Conservation (phyloP, 305 asterid genomes). For the Solanum chacoense region DNA sequence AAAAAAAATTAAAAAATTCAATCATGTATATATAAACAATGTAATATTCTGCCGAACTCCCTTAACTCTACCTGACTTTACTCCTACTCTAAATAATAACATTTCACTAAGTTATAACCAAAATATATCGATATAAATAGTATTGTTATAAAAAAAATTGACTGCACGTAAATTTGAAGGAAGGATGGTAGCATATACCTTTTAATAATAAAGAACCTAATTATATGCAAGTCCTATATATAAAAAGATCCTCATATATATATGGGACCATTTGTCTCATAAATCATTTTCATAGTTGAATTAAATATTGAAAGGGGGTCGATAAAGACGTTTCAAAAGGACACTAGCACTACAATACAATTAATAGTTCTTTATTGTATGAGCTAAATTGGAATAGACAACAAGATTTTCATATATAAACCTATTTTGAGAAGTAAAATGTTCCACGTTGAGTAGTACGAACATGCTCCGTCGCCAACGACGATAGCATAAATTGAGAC, state of each 20-base stretch:
- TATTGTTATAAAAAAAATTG: not conserved
- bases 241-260: not conserved
- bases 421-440: not conserved
- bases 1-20: too few species aligned
- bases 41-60: too few species aligned
- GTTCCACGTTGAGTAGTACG: not conserved
- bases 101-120: too few species aligned
- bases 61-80: not conserved
- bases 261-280: not conserved
- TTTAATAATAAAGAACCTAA: not conserved
- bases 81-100: too few species aligned
- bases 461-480: not conserved
- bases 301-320: not conserved
- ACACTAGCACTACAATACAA: not conserved
- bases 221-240: not conserved
- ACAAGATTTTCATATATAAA: not conserved
- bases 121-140: too few species aligned
- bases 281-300: not conserved
- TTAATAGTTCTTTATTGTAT: not conserved
- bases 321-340: not conserved
- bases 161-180: too few species aligned
- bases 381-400: not conserved
- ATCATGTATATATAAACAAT: too few species aligned
- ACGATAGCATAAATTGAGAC: not conserved
- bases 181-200: too few species aligned